Percentiles rank a stretch among this genome's conserved stretches.
These are phyloP conservation scores for Balakata baccata DNA, from an alignment of 345 rosid genomes.

Conservation along the genomic window DNA sequence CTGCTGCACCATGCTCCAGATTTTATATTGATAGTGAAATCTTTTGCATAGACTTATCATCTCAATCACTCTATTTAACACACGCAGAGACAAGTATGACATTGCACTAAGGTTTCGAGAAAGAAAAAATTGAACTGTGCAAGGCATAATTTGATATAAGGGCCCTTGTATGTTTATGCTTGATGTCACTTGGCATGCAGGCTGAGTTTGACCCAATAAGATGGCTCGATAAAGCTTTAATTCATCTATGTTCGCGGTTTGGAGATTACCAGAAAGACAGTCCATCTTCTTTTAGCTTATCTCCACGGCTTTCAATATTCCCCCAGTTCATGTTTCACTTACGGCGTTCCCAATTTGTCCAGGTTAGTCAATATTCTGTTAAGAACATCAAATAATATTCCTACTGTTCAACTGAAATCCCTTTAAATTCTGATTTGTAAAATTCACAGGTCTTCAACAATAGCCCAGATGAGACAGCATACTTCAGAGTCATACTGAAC, in stretches of 20 bases:
- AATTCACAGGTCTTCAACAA: slow-evolving; percentile 77
- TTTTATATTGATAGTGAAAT: slow-evolving; percentile 1
- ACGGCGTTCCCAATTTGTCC: slow-evolving; percentile 97
- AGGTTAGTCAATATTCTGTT: slow-evolving; percentile 42
- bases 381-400: slow-evolving; percentile 6
- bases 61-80: not conserved
- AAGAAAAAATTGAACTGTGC: not conserved
- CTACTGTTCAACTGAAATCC: not conserved
- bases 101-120: not conserved
- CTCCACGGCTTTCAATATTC: slow-evolving; percentile 75
- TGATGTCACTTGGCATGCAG: slow-evolving; percentile 39
- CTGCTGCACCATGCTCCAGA: not conserved
- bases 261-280: slow-evolving; percentile 84
- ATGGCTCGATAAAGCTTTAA: slow-evolving; percentile 88
- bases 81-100: not conserved
- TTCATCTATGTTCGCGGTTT: slow-evolving; percentile 74
- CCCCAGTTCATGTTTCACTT: slow-evolving; percentile 88
- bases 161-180: not conserved
- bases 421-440: not conserved
- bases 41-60: not conserved
- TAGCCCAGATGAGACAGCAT: slow-evolving; percentile 98
- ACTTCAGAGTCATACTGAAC: slow-evolving; percentile 82
- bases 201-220: slow-evolving; percentile 88
- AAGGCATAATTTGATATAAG: not conserved
- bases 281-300: slow-evolving; percentile 74